phyloP scores from a whole-genome alignment of 768 basidiomycete species.

The Stropharia rugosoannulata region DNA sequence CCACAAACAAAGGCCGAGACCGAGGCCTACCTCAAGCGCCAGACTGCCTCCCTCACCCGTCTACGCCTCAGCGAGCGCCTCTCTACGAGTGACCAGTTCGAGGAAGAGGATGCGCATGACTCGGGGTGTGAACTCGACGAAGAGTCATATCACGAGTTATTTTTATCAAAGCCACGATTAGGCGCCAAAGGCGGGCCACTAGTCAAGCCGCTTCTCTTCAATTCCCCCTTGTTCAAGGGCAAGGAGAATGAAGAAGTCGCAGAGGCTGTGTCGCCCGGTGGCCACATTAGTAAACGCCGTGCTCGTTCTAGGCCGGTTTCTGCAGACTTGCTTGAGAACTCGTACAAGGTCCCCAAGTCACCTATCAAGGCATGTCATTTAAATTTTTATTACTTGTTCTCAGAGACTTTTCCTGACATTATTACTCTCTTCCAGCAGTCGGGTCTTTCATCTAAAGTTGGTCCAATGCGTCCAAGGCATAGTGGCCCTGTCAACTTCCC shows the following conservation, averaged over 20 bases:
- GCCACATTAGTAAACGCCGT: slow-evolving; percentile 72
- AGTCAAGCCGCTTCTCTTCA: slow-evolving; percentile 17
- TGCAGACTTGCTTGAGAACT: slow-evolving; percentile 56
- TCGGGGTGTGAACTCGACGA: slow-evolving; percentile 52
- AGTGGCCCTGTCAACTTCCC: slow-evolving; percentile 40
- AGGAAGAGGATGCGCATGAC: slow-evolving; percentile 40
- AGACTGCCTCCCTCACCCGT: slow-evolving; percentile 65
- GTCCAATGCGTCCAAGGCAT: slow-evolving; percentile 24
- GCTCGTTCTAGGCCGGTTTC: slow-evolving; percentile 75
- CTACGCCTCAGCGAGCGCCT: slow-evolving; percentile 59
- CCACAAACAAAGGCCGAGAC: slow-evolving; percentile 57
- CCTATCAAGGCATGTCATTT: slow-evolving; percentile 30
- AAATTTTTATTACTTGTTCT: slow-evolving; percentile 20
- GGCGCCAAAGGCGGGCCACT: slow-evolving; percentile 19
- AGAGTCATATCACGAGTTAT: slow-evolving; percentile 31
- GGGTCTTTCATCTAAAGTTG: slow-evolving; percentile 15
- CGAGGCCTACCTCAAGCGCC: slow-evolving; percentile 45
- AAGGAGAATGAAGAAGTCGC: slow-evolving; percentile 56
- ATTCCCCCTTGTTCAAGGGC: slow-evolving; percentile 27
- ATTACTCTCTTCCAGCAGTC: slow-evolving; percentile 10
- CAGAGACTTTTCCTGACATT: slow-evolving; percentile 1
- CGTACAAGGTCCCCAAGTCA: slow-evolving; percentile 41
- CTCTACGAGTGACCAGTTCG: slow-evolving; percentile 40
- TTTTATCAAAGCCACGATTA: slow-evolving; percentile 26
- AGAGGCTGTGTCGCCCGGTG: slow-evolving; percentile 73